A percentile compares a stretch with the other conserved stretches of the same genome.
Conservation (phyloP, 352 stramenopile species). For the Globisporangium irregulare region DNA sequence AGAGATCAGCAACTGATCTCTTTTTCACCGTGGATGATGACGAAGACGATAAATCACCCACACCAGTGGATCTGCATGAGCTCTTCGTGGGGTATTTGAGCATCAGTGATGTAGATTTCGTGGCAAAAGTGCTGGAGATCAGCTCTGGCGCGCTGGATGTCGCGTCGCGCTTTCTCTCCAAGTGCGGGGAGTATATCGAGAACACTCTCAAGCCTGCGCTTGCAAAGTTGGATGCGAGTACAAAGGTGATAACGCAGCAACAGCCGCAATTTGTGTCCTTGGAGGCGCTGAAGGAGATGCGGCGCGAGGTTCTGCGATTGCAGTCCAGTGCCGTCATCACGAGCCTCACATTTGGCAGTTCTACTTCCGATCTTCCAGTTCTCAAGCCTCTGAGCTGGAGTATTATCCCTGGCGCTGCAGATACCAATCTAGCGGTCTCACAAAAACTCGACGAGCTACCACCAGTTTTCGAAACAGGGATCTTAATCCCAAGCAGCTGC, state of each 20-base stretch:
- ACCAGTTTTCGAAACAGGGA: constrained; percentile 17
- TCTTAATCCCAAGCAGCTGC: constrained; percentile 28
- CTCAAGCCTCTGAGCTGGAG: background rate
- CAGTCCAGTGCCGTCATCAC: background rate
- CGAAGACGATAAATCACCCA: background rate
- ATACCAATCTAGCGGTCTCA: background rate
- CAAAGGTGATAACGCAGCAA: background rate
- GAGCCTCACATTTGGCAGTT: too few species aligned
- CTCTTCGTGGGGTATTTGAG: background rate
- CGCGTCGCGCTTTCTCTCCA: constrained; percentile 6
- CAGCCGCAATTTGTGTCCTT: background rate
- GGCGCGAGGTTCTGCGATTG: constrained; percentile 8
- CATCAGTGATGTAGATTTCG: background rate
- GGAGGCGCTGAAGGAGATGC: background rate
- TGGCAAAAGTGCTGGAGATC: background rate
- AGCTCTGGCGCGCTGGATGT: constrained; percentile 8
- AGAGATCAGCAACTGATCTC: background rate
- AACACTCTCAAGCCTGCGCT: constrained; percentile 4
- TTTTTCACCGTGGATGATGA: constrained; percentile 3
- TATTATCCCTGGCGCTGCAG: background rate
- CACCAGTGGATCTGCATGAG: background rate
- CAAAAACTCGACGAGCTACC: background rate
- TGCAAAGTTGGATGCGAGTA: background rate
- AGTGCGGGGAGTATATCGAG: constrained; percentile 7
- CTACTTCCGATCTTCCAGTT: background rate